phyloP scores from a whole-genome alignment of 2,329 filamentous ascomycete species.

The Diaporthe sp. region DNA sequence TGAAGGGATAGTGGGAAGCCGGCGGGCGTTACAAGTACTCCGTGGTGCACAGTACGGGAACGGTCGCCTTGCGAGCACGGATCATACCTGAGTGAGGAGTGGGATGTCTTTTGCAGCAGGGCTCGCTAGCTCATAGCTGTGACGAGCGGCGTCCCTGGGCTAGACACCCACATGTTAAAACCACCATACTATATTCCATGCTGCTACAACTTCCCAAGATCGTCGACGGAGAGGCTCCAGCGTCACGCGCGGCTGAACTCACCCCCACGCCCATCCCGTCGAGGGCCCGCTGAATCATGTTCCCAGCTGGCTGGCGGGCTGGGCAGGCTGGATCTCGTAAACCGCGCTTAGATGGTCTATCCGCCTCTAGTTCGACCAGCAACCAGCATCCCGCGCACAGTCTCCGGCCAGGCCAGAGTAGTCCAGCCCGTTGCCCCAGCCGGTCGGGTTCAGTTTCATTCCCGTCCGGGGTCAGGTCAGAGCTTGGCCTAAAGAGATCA shows the following conservation, averaged over 20 bases:
- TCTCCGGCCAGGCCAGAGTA: slow-evolving; percentile 5
- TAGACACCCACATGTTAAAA: neutral
- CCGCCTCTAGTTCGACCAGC: slow-evolving; percentile 34
- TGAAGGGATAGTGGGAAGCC: slow-evolving; percentile 13
- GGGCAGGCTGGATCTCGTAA: slow-evolving; percentile 10
- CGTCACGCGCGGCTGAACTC: slow-evolving; percentile 27
- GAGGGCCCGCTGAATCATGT: slow-evolving; percentile 15
- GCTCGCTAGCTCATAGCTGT: slow-evolving; percentile 21
- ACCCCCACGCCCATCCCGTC: slow-evolving; percentile 38
- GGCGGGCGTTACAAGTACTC: neutral
- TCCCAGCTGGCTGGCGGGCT: slow-evolving; percentile 18
- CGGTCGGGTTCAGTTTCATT: slow-evolving; percentile 30
- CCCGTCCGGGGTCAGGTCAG: slow-evolving; percentile 20
- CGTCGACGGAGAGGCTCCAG: neutral
- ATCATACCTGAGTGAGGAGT: slow-evolving; percentile 23
- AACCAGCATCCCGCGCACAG: slow-evolving; percentile 23
- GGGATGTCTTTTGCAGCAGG: slow-evolving; percentile 14
- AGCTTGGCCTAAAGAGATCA: slow-evolving; percentile 31
- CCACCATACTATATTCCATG: slow-evolving; percentile 7
- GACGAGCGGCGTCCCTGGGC: neutral
- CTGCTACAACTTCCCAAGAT: slow-evolving; percentile 9
- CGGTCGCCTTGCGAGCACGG: slow-evolving; percentile 20
- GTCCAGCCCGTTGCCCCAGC: slow-evolving; percentile 26
- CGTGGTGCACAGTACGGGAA: neutral
- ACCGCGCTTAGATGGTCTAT: slow-evolving; percentile 39